A percentile compares a stretch with the other conserved stretches of the same genome.
phyloP scores from a whole-genome alignment of 148 eudicot genomes.

The Rhododendron vialii region DNA sequence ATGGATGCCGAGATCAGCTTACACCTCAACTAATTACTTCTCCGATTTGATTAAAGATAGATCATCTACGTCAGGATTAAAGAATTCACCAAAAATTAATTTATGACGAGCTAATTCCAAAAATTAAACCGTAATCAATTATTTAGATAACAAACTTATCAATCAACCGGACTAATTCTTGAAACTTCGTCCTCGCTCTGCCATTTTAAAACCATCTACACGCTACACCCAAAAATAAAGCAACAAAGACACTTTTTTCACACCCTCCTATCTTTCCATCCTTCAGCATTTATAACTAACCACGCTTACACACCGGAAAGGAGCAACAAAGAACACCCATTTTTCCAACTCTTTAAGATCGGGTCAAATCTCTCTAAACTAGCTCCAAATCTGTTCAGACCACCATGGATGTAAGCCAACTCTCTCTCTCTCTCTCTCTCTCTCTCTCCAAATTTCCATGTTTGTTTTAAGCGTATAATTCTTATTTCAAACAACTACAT shows the following conservation, averaged over 20 bases:
- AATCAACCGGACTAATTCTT: too few species aligned
- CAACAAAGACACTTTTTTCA: neutral
- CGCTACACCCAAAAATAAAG: neutral
- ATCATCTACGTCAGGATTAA: fast-evolving
- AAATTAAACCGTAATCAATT: too few species aligned
- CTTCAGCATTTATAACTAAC: neutral
- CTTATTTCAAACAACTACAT: neutral
- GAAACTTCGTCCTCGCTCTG: neutral
- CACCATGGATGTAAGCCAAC: conserved; percentile 15
- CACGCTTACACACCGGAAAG: neutral
- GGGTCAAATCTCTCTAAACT: neutral
- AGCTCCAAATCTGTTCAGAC: neutral
- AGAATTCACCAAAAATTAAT: too few species aligned
- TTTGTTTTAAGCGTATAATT: neutral
- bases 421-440: neutral
- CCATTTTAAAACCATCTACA: neutral
- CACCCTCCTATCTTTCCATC: neutral
- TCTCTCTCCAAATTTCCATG: neutral
- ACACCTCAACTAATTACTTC: too few species aligned
- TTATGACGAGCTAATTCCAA: too few species aligned
- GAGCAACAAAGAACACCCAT: conserved; percentile 2
- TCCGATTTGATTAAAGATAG: too few species aligned
- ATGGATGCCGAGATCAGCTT: too few species aligned
- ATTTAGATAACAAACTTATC: too few species aligned
- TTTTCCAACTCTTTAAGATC: neutral